phyloP scores from a whole-genome alignment of 176 grass and related monocot species.

The Triticum urartu region DNA sequence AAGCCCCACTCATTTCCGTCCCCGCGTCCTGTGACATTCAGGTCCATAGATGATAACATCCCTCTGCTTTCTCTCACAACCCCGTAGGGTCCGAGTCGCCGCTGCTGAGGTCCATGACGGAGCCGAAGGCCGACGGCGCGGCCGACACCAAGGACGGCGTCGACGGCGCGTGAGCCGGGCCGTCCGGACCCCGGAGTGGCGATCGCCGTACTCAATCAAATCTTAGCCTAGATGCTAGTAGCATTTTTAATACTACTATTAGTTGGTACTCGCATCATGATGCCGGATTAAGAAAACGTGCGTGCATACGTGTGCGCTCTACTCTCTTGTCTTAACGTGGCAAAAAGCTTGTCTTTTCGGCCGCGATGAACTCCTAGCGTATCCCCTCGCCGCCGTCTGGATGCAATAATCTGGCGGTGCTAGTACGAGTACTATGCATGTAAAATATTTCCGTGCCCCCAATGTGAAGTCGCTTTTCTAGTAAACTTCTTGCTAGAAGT shows the following conservation, averaged over 20 bases:
- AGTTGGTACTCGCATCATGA: neutral
- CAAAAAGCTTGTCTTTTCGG: conserved; percentile 35
- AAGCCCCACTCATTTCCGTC: neutral
- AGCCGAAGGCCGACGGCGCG: conserved; percentile 36
- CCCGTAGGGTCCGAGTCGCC: conserved; percentile 62
- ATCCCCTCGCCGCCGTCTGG: conserved; percentile 13
- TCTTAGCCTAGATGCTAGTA: conserved; percentile 18
- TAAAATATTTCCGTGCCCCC: too few relatives aligned
- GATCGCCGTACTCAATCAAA: conserved; percentile 18
- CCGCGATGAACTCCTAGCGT: neutral
- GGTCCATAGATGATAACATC: neutral
- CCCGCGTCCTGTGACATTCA: neutral
- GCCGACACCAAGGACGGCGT: conserved; percentile 36
- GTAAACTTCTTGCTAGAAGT: too few relatives aligned
- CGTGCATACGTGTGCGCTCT: neutral
- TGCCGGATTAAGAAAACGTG: conserved; percentile 17
- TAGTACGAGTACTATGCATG: too few relatives aligned
- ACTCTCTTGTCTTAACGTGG: neutral
- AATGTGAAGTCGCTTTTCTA: too few relatives aligned
- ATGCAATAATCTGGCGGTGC: too few relatives aligned
- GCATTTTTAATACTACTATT: neutral
- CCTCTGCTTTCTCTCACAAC: neutral
- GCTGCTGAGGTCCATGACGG: conserved; percentile 53
- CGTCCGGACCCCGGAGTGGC: neutral
- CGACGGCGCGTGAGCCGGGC: conserved; percentile 25